Percentiles rank a stretch among this genome's conserved stretches.
phyloP scores from a whole-genome alignment of 441 rosid species.

The Cnidoscolus chayamansa region DNA sequence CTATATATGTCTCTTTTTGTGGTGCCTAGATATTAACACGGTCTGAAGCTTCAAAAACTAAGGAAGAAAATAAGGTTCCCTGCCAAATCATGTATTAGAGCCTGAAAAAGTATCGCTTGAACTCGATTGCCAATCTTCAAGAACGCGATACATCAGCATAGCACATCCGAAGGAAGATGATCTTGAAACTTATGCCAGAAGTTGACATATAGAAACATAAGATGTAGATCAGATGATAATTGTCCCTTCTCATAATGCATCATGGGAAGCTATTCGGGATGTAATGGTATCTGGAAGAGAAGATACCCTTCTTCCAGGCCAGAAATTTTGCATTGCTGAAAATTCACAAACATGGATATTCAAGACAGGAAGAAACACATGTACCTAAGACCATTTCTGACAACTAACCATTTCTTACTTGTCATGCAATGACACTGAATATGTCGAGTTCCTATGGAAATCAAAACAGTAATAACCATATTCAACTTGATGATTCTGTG shows the following conservation, averaged over 20 bases:
- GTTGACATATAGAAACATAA: not conserved
- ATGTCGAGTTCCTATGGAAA: not conserved
- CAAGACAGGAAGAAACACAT: too few species aligned
- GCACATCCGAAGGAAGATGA: not conserved
- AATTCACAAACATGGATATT: not conserved
- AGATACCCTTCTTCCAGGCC: slow-evolving; percentile 57
- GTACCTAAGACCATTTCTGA: not conserved
- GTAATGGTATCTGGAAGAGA: slow-evolving; percentile 73
- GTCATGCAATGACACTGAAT: not conserved
- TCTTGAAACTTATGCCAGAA: too few species aligned
- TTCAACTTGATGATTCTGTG: too few species aligned
- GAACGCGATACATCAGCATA: too few species aligned
- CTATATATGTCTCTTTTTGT: not conserved
- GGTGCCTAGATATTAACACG: too few species aligned
- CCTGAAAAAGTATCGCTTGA: too few species aligned
- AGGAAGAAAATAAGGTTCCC: too few species aligned
- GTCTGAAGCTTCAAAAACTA: too few species aligned
- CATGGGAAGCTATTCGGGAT: slow-evolving; percentile 79
- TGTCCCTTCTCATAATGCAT: slow-evolving; percentile 53
- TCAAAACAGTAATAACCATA: not conserved
- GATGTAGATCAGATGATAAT: not conserved
- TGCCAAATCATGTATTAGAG: too few species aligned
- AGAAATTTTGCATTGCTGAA: slow-evolving; percentile 84
- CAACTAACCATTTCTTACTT: not conserved
- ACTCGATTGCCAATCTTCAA: too few species aligned